phyloP scores from a whole-genome alignment of 352 stramenopile genomes.

The Globisporangium nagaii region DNA sequence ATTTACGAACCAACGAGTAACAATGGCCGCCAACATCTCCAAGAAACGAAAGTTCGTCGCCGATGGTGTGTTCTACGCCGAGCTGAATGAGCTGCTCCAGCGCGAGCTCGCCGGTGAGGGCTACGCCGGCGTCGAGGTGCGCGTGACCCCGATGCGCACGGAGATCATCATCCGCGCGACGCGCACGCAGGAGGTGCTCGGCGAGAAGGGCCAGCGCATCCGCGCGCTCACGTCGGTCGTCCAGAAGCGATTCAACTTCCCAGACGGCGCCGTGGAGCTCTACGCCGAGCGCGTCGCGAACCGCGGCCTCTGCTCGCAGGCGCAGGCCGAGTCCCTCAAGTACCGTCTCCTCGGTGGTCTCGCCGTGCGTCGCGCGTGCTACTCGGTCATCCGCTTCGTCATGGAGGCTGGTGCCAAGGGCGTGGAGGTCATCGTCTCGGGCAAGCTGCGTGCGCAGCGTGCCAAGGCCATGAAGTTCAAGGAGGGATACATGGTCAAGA shows the following conservation, averaged over 20 bases:
- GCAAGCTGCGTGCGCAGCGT: slow-evolving; percentile 99
- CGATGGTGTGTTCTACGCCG: slow-evolving; percentile 99
- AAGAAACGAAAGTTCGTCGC: slow-evolving; percentile 99
- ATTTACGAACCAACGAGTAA: slow-evolving; percentile 19
- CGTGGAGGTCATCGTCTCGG: slow-evolving; percentile 98
- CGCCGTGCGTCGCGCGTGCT: slow-evolving; percentile 97
- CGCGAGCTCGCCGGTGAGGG: slow-evolving; percentile 97
- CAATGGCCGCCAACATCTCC: slow-evolving; percentile 92
- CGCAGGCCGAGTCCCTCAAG: slow-evolving; percentile 98
- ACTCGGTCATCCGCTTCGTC: slow-evolving; percentile 98
- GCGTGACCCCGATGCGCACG: slow-evolving; percentile 97
- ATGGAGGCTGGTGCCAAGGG: slow-evolving; percentile 99
- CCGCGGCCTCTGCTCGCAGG: slow-evolving; percentile 97
- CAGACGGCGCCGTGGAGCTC: slow-evolving; percentile 94
- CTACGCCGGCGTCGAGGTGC: slow-evolving; percentile 98
- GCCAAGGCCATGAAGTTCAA: slow-evolving; percentile 99
- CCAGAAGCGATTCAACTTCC: slow-evolving; percentile 98
- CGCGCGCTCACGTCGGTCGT: slow-evolving; percentile 98
- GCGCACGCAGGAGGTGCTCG: slow-evolving; percentile 98
- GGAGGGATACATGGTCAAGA: slow-evolving; percentile 99
- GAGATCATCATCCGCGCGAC: slow-evolving; percentile 99
- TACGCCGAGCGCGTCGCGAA: slow-evolving; percentile 99
- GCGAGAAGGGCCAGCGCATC: slow-evolving; percentile 99
- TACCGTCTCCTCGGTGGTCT: slow-evolving; percentile 99
- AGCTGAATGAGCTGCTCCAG: slow-evolving; percentile 99